phyloP scores from a whole-genome alignment of 2,329 filamentous ascomycete species.

The Lomentospora prolificans region DNA sequence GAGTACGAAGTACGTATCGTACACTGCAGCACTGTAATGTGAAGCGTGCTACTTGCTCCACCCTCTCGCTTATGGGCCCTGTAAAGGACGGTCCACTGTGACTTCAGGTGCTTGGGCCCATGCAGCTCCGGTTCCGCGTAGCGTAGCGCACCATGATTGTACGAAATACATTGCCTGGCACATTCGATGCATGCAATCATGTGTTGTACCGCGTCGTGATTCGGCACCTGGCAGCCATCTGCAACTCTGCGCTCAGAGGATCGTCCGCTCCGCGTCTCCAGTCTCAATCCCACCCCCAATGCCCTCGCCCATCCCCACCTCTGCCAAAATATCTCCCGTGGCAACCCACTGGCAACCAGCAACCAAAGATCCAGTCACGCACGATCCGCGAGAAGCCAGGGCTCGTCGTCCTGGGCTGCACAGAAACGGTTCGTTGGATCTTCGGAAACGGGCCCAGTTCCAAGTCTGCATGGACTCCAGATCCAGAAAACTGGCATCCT shows the following conservation, averaged over 20 bases:
- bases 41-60: neutral
- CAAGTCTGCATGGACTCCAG: neutral
- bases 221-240: slow-evolving; percentile 1
- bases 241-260: neutral
- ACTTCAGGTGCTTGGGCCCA: neutral
- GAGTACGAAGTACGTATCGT: neutral
- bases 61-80: neutral
- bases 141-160: no score
- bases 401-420: slow-evolving; percentile 1
- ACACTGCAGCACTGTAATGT: neutral
- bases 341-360: slow-evolving; percentile 6
- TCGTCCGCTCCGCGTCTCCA: neutral
- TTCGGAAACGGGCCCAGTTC: neutral
- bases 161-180: no score
- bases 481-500: neutral
- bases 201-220: neutral
- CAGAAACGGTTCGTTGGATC: slow-evolving; percentile 4
- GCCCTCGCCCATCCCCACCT: slow-evolving; percentile 5
- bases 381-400: slow-evolving; percentile 2
- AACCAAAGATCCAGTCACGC: slow-evolving; percentile 6
- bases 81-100: neutral
- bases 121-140: no score
- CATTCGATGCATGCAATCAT: neutral
- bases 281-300: neutral
- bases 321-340: slow-evolving; percentile 7